phyloP scores from a whole-genome alignment of 768 basidiomycete species.

The Steccherinum ochraceum region DNA sequence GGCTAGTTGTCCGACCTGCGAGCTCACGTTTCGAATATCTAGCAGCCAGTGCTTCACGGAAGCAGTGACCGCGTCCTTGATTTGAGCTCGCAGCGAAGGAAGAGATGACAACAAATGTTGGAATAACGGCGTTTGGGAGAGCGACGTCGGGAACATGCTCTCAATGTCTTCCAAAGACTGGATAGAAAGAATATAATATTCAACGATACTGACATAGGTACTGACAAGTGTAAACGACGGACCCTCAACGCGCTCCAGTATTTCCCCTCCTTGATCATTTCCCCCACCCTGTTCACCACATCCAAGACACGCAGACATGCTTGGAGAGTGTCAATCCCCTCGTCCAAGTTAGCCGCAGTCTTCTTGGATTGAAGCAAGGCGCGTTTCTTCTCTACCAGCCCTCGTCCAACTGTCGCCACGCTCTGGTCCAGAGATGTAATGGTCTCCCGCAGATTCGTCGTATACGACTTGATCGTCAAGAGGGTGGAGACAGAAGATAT shows the following conservation, averaged over 20 bases:
- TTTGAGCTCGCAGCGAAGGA: slow-evolving; percentile 82
- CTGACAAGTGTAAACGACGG: slow-evolving; percentile 31
- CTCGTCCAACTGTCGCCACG: slow-evolving; percentile 82
- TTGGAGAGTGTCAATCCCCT: slow-evolving; percentile 93
- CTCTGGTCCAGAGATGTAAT: slow-evolving; percentile 85
- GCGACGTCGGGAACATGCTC: slow-evolving; percentile 78
- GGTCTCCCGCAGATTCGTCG: slow-evolving; percentile 86
- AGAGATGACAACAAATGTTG: slow-evolving; percentile 87
- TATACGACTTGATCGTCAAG: slow-evolving; percentile 93
- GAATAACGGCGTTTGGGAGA: slow-evolving; percentile 91
- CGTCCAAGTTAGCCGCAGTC: slow-evolving; percentile 91
- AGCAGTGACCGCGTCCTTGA: slow-evolving; percentile 90
- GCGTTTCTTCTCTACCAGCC: slow-evolving; percentile 91
- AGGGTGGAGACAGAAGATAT: slow-evolving; percentile 95
- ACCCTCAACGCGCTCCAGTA: slow-evolving; percentile 97
- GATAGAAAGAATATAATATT: slow-evolving; percentile 17
- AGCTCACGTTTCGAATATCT: slow-evolving; percentile 86
- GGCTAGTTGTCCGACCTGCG: slow-evolving; percentile 79
- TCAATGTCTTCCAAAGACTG: slow-evolving; percentile 96
- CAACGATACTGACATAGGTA: slow-evolving; percentile 14
- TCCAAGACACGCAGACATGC: slow-evolving; percentile 90
- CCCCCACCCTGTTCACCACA: slow-evolving; percentile 84
- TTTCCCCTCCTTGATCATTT: slow-evolving; percentile 89
- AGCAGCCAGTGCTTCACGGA: slow-evolving; percentile 96
- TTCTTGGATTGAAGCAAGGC: slow-evolving; percentile 84